These are phyloP conservation scores for Backusella mclennaniae DNA, from an alignment of 192 early-diverging fungal species.

Conservation along the genomic window DNA sequence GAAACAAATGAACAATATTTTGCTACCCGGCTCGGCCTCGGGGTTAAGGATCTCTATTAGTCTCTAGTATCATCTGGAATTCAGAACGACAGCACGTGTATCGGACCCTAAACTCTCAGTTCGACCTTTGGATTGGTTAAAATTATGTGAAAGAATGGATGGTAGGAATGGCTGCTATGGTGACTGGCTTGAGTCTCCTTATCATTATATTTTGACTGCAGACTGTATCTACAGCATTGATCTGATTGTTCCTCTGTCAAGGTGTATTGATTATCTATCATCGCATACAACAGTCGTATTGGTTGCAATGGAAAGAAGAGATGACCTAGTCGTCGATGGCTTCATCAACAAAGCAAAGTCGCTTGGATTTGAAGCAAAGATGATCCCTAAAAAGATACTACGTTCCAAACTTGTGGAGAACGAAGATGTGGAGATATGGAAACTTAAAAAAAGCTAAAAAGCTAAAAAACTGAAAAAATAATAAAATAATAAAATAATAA, in stretches of 20 bases:
- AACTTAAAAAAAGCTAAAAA: slow-evolving; percentile 29
- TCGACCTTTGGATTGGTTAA: slow-evolving; percentile 29
- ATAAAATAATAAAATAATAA: neutral
- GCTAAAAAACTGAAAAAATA: neutral
- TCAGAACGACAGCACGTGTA: neutral
- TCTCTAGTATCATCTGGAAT: slow-evolving; percentile 1
- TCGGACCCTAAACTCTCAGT: slow-evolving; percentile 10
- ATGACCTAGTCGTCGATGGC: slow-evolving; percentile 28
- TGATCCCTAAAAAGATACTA: slow-evolving; percentile 18
- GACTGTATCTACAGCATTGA: slow-evolving; percentile 38
- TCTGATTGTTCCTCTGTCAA: slow-evolving; percentile 24
- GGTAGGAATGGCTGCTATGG: neutral
- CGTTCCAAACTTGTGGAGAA: slow-evolving; percentile 8
- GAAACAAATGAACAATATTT: too few relatives aligned
- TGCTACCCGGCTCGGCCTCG: too few relatives aligned
- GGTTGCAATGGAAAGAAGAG: slow-evolving; percentile 34
- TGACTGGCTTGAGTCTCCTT: slow-evolving; percentile 12
- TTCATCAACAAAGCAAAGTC: slow-evolving; percentile 28
- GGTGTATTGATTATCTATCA: slow-evolving; percentile 16
- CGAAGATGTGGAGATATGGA: slow-evolving; percentile 36
- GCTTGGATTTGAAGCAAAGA: slow-evolving; percentile 25
- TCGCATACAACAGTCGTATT: slow-evolving; percentile 10
- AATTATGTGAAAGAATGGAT: neutral
- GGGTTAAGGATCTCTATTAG: neutral
- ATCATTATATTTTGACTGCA: slow-evolving; percentile 32